A percentile compares a stretch with the other conserved stretches of the same genome.
Evolutionary conservation across 306 rosid species (phyloP).

Genomic region (Lablab purpureus): DNA sequence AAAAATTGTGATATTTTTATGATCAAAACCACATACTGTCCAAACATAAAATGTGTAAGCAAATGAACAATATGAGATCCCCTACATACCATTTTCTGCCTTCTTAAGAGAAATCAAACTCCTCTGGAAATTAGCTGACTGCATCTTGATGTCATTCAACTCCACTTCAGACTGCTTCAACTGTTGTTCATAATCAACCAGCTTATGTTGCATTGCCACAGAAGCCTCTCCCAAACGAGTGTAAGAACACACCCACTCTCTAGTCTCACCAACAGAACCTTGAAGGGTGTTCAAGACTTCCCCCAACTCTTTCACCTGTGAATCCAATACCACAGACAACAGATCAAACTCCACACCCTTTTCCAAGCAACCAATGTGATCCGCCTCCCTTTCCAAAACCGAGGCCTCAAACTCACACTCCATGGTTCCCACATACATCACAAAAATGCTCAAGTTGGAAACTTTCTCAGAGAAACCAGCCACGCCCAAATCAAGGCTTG

Average conservation of each 20-base stretch:
- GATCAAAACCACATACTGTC: neutral
- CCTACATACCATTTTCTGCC: constrained; percentile 59
- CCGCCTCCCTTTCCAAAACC: constrained; percentile 49
- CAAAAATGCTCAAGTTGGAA: constrained; percentile 60
- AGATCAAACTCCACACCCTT: constrained; percentile 65
- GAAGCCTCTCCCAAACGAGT: constrained; percentile 52
- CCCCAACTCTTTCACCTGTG: constrained; percentile 68
- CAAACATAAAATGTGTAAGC: neutral
- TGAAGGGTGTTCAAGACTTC: constrained; percentile 55
- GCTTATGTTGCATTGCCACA: constrained; percentile 54
- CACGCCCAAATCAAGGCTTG: constrained; percentile 58
- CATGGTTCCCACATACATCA: constrained; percentile 67
- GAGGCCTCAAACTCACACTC: constrained; percentile 62
- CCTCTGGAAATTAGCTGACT: constrained; percentile 62
- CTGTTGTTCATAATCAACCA: constrained; percentile 56
- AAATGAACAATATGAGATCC: constrained; percentile 33
- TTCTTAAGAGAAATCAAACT: constrained; percentile 44
- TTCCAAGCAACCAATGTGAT: constrained; percentile 47
- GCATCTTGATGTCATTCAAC: constrained; percentile 63
- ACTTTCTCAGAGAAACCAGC: constrained; percentile 72
- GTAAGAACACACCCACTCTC: constrained; percentile 55
- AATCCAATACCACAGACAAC: constrained; percentile 66
- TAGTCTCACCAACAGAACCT: constrained; percentile 49
- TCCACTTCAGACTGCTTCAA: constrained; percentile 68
- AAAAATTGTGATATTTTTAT: neutral